Conservation (phyloP, 257 asterid species). For the Solanum appendiculatum region DNA sequence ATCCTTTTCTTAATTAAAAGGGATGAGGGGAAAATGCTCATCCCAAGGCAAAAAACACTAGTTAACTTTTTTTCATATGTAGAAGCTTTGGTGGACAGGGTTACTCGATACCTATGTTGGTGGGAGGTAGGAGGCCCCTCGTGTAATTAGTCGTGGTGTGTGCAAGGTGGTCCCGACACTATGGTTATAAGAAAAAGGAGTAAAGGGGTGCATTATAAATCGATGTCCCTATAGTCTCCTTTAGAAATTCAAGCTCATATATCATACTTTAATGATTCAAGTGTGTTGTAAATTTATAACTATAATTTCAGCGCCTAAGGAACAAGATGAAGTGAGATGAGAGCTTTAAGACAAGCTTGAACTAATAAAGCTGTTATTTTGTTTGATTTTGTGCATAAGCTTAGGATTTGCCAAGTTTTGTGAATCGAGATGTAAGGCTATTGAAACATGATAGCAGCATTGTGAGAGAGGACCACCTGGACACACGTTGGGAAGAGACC, state of each 20-base stretch:
- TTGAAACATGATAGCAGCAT: slow-evolving; percentile 19
- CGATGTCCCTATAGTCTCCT: not conserved
- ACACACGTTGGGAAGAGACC: slow-evolving; percentile 20
- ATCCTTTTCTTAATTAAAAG: not conserved
- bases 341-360: not conserved
- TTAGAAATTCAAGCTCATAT: not conserved
- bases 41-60: not conserved
- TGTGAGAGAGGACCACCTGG: slow-evolving; percentile 25
- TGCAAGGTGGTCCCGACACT: not conserved
- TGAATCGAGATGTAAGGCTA: slow-evolving; percentile 22
- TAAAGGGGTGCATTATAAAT: not conserved
- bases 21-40: not conserved
- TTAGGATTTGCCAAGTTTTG: slow-evolving; percentile 22
- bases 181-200: not conserved
- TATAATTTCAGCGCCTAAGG: not conserved
- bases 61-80: not conserved
- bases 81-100: not conserved
- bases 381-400: not conserved
- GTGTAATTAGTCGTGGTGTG: not conserved
- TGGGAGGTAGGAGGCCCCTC: not conserved
- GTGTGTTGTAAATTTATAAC: not conserved
- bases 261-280: not conserved
- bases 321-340: not conserved
- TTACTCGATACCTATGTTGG: not conserved
- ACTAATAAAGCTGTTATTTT: not conserved